Evolutionary conservation across 2,329 filamentous ascomycete species (phyloP).

Genomic region (Colletotrichum acutatum): DNA sequence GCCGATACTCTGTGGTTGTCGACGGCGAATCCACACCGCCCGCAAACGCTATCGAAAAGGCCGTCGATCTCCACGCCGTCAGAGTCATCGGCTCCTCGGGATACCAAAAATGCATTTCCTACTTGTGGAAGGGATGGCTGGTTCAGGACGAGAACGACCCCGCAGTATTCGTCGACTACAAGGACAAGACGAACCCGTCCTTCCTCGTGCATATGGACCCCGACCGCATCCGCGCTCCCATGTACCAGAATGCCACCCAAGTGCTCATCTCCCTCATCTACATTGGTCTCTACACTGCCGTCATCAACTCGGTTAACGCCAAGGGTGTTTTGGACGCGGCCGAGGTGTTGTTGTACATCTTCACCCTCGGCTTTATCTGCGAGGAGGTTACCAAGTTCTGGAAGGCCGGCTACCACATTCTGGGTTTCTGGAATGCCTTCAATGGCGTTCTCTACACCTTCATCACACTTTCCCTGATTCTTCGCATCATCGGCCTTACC

Average conservation of each 20-base stretch:
- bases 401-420: constrained; percentile 91
- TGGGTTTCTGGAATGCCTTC: constrained; percentile 98
- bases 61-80: constrained; percentile 91
- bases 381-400: constrained; percentile 91
- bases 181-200: constrained; percentile 79
- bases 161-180: constrained; percentile 89
- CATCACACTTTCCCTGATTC: constrained; percentile 79
- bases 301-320: constrained; percentile 94
- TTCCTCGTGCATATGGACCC: constrained; percentile 90
- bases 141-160: constrained; percentile 96
- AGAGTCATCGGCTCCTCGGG: constrained; percentile 90
- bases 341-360: constrained; percentile 87
- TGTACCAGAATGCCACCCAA: constrained; percentile 92
- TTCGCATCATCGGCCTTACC: constrained; percentile 81
- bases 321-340: constrained; percentile 85
- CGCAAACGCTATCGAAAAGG: constrained; percentile 90
- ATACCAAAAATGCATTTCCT: constrained; percentile 94
- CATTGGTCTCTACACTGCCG: constrained; percentile 85
- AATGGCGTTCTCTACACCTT: constrained; percentile 86
- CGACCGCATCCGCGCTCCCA: constrained; percentile 90
- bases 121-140: constrained; percentile 95
- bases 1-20: constrained; percentile 85
- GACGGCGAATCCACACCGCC: constrained; percentile 78
- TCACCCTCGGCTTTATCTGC: constrained; percentile 90
- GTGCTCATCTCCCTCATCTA: constrained; percentile 87